These are phyloP conservation scores for Lonicera japonica DNA, from an alignment of 129 eudicot species.

Conservation along the genomic window DNA sequence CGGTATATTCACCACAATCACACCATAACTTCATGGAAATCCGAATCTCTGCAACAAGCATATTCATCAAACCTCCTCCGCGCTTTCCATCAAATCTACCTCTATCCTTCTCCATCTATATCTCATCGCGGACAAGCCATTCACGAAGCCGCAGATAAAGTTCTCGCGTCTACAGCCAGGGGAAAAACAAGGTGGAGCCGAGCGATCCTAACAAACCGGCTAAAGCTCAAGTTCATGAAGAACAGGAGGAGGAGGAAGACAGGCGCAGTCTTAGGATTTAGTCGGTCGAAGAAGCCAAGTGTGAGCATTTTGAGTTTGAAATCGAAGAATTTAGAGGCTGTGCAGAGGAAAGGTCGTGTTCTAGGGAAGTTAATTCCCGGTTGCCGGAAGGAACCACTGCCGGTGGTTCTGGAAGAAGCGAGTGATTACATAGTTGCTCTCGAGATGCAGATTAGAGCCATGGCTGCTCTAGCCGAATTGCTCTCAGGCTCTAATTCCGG, in stretches of 20 bases:
- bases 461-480: constrained; percentile 65
- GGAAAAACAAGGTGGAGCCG: constrained; percentile 94
- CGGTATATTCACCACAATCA: constrained; percentile 9
- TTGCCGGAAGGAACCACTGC: constrained; percentile 42
- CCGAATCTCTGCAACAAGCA: constrained; percentile 61
- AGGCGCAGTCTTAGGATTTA: constrained; percentile 24
- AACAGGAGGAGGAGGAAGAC: constrained; percentile 43
- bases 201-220: constrained; percentile 63
- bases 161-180: constrained; percentile 66
- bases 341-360: constrained; percentile 60
- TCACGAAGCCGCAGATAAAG: constrained; percentile 72
- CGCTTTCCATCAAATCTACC: constrained; percentile 69
- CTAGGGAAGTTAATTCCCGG: constrained; percentile 76
- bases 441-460: constrained; percentile 66
- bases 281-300: constrained; percentile 60
- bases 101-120: constrained; percentile 10
- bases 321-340: constrained; percentile 52
- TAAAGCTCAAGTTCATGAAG: constrained; percentile 69
- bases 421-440: constrained; percentile 45
- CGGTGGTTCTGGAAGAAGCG: constrained; percentile 41
- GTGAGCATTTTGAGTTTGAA: constrained; percentile 52
- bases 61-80: constrained; percentile 69
- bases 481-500: constrained; percentile 33
- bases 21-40: constrained; percentile 47
- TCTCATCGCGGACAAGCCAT: constrained; percentile 43